Evolutionary conservation across 1,139 yeast genomes (phyloP).

Genomic region (Candida buenavistaensis): DNA sequence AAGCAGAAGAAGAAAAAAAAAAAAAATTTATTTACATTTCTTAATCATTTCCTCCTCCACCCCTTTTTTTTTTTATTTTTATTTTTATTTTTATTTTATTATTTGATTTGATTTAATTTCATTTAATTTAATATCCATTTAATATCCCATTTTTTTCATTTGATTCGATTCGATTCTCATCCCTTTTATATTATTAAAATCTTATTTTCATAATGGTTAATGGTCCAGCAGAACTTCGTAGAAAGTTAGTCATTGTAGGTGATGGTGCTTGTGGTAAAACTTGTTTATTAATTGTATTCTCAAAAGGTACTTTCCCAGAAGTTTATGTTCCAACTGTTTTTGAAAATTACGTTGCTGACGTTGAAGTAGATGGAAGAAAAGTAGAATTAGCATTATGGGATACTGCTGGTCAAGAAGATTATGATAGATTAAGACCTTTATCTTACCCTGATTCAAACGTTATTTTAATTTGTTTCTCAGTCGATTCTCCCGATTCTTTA

Average conservation of each 20-base stretch:
- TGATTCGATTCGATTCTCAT: too few relatives aligned
- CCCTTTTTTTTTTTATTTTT: not conserved
- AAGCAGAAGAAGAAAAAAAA: too few relatives aligned
- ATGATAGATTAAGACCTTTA: slow-evolving; percentile 90
- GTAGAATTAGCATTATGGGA: slow-evolving; percentile 96
- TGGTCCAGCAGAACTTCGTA: slow-evolving; percentile 67
- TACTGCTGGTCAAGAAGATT: slow-evolving; percentile 98
- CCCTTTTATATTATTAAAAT: slow-evolving; percentile 2
- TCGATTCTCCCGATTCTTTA: slow-evolving; percentile 88
- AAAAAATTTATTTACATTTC: not conserved
- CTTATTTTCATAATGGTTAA: slow-evolving; percentile 35
- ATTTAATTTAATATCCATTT: too few relatives aligned
- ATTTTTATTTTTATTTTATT: not conserved
- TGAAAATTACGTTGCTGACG: slow-evolving; percentile 93
- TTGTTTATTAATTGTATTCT: slow-evolving; percentile 79
- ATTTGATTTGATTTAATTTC: not conserved
- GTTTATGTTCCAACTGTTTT: slow-evolving; percentile 95
- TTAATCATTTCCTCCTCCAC: not conserved
- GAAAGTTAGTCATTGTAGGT: slow-evolving; percentile 82
- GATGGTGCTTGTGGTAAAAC: slow-evolving; percentile 90
- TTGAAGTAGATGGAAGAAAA: slow-evolving; percentile 90
- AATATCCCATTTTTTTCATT: too few relatives aligned
- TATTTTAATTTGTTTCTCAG: slow-evolving; percentile 86
- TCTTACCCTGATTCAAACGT: slow-evolving; percentile 94
- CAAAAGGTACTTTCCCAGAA: slow-evolving; percentile 95